These are phyloP conservation scores for Oryza glumipatula DNA, from an alignment of 176 grass and related monocot genomes.

Conservation along the genomic window DNA sequence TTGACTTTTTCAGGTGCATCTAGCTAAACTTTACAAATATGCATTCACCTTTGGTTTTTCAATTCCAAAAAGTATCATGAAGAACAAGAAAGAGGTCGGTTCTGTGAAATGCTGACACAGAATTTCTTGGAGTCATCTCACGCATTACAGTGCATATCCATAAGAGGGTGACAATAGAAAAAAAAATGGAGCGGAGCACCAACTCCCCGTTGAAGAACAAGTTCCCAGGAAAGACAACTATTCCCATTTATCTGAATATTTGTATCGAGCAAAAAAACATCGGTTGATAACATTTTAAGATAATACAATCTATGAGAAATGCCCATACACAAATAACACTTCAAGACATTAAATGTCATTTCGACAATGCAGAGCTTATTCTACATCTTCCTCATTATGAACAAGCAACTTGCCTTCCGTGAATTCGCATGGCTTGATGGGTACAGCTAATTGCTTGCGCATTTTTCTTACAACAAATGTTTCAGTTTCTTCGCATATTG, in stretches of 20 bases:
- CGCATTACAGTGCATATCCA: not conserved
- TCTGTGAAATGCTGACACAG: not conserved
- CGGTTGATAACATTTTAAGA: not conserved
- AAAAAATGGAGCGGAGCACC: not conserved
- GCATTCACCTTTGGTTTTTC: not conserved
- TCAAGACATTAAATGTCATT: not conserved
- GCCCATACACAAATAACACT: not conserved
- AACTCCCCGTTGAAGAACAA: not conserved
- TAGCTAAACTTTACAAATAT: not conserved
- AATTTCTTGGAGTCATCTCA: not conserved
- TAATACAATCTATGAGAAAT: slow-evolving; percentile 7
- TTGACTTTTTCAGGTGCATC: not conserved
- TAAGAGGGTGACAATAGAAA: not conserved
- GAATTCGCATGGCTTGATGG: slow-evolving; percentile 62
- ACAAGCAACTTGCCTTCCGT: slow-evolving; percentile 55
- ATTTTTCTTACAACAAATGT: slow-evolving; percentile 91
- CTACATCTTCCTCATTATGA: slow-evolving; percentile 61
- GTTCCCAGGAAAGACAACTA: not conserved
- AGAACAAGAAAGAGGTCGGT: not conserved
- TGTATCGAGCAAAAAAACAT: not conserved
- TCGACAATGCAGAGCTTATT: slow-evolving; percentile 1
- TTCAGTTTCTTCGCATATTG: slow-evolving; percentile 84
- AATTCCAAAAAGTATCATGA: not conserved
- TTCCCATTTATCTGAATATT: slow-evolving; percentile 2
- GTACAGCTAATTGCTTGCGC: slow-evolving; percentile 66